Percentiles rank a stretch among this genome's conserved stretches.
phyloP scores from a whole-genome alignment of 2,329 filamentous ascomycete genomes.

The Zymoseptoria crescenta region DNA sequence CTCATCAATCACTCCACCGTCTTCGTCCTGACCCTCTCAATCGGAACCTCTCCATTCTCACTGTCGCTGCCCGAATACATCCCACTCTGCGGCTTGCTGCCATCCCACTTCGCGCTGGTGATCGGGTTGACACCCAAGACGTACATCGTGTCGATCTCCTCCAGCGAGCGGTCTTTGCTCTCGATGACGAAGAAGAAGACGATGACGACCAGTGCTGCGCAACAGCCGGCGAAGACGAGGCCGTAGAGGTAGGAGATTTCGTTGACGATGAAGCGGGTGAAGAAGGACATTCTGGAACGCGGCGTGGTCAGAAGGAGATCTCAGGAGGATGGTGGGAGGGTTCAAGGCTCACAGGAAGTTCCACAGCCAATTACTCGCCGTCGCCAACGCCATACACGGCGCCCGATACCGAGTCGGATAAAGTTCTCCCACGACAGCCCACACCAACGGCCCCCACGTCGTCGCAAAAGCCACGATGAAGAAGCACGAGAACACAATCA shows the following conservation, averaged over 20 bases:
- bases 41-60: slow-evolving; percentile 4
- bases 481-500: slow-evolving; percentile 32
- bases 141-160: slow-evolving; percentile 37
- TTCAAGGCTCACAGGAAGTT: slow-evolving; percentile 29
- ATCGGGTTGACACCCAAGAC: slow-evolving; percentile 29
- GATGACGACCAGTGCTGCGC: slow-evolving; percentile 26
- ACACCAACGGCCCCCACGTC: slow-evolving; percentile 26
- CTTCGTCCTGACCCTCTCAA: slow-evolving; percentile 11
- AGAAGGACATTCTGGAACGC: slow-evolving; percentile 26
- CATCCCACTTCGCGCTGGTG: slow-evolving; percentile 25
- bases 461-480: slow-evolving; percentile 31
- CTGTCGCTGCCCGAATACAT: slow-evolving; percentile 12
- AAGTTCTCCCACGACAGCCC: slow-evolving; percentile 31
- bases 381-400: slow-evolving; percentile 39
- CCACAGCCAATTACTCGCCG: slow-evolving; percentile 38
- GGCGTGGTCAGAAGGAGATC: slow-evolving; percentile 12
- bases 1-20: slow-evolving; percentile 13
- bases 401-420: slow-evolving; percentile 34
- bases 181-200: slow-evolving; percentile 36
- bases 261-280: slow-evolving; percentile 32
- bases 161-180: slow-evolving; percentile 30
- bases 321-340: slow-evolving; percentile 3
- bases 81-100: slow-evolving; percentile 22
- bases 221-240: slow-evolving; percentile 33
- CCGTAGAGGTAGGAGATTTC: slow-evolving; percentile 35